These are phyloP conservation scores for Tricholomella constricta DNA, from an alignment of 768 basidiomycete genomes.

Conservation along the genomic window DNA sequence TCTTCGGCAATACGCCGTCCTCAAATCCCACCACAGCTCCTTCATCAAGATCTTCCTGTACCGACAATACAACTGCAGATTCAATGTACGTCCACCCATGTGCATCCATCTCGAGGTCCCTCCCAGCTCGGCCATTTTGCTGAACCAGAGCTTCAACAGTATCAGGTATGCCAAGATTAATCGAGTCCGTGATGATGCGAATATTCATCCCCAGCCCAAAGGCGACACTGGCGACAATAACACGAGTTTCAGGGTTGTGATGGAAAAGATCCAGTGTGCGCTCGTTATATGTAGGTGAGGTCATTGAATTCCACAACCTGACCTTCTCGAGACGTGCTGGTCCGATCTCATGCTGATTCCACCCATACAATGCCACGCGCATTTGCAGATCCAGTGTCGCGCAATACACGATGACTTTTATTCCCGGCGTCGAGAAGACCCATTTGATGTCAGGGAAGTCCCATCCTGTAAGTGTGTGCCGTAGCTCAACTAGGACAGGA, in stretches of 20 bases:
- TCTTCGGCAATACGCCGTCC: no score
- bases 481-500: not conserved
- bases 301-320: no score
- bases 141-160: conserved; percentile 15
- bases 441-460: conserved; percentile 5
- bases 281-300: conserved; percentile 8
- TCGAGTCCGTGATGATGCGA: conserved; percentile 14
- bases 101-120: conserved; percentile 8
- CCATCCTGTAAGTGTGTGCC: conserved; percentile 1
- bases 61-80: not conserved
- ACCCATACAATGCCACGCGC: conserved; percentile 5
- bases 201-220: conserved; percentile 24
- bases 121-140: conserved; percentile 17
- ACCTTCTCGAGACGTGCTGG: not conserved
- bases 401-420: conserved; percentile 9
- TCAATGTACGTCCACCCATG: conserved; percentile 11
- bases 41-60: not conserved
- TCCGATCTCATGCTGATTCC: no score
- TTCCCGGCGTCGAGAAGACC: not conserved
- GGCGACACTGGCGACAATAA: conserved; percentile 19
- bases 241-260: conserved; percentile 2
- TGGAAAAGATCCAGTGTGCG: conserved; percentile 4
- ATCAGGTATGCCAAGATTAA: conserved; percentile 18
- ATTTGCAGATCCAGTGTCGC: conserved; percentile 3
- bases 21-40: no score